Evolutionary conservation across 2,329 filamentous ascomycete genomes (phyloP).

Genomic region (Hypoxylon sp.): DNA sequence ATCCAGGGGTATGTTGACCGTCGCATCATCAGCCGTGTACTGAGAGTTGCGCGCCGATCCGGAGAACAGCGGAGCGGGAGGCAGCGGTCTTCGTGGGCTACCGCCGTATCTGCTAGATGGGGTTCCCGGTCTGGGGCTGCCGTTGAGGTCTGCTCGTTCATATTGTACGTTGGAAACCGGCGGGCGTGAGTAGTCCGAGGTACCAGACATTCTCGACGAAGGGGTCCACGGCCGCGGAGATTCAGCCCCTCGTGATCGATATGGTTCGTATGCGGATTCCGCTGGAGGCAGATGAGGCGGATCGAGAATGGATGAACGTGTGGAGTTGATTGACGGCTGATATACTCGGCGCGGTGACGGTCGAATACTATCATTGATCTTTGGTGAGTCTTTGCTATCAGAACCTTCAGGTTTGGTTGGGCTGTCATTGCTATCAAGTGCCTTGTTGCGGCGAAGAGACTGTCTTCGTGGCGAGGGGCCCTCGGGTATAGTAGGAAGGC

Average conservation of each 20-base stretch:
- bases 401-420: slow-evolving; percentile 20
- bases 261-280: slow-evolving; percentile 69
- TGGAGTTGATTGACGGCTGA: slow-evolving; percentile 61
- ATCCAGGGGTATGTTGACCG: slow-evolving; percentile 74
- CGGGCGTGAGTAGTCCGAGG: slow-evolving; percentile 72
- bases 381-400: slow-evolving; percentile 52
- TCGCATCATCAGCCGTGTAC: slow-evolving; percentile 70
- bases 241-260: slow-evolving; percentile 55
- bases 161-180: slow-evolving; percentile 76
- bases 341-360: slow-evolving; percentile 56
- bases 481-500: slow-evolving; percentile 60
- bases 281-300: slow-evolving; percentile 67
- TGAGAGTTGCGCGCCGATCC: slow-evolving; percentile 58
- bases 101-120: slow-evolving; percentile 89
- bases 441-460: slow-evolving; percentile 45
- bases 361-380: slow-evolving; percentile 53
- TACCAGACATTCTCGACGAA: slow-evolving; percentile 55
- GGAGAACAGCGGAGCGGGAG: slow-evolving; percentile 86
- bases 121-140: slow-evolving; percentile 87
- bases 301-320: slow-evolving; percentile 62
- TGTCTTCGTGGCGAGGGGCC: slow-evolving; percentile 56
- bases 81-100: slow-evolving; percentile 84
- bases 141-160: slow-evolving; percentile 88
- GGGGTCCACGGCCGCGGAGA: slow-evolving; percentile 69
- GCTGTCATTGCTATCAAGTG: slow-evolving; percentile 28